Evolutionary conservation across 2,329 filamentous ascomycete species (phyloP).

Genomic region (Whalleya microplaca): DNA sequence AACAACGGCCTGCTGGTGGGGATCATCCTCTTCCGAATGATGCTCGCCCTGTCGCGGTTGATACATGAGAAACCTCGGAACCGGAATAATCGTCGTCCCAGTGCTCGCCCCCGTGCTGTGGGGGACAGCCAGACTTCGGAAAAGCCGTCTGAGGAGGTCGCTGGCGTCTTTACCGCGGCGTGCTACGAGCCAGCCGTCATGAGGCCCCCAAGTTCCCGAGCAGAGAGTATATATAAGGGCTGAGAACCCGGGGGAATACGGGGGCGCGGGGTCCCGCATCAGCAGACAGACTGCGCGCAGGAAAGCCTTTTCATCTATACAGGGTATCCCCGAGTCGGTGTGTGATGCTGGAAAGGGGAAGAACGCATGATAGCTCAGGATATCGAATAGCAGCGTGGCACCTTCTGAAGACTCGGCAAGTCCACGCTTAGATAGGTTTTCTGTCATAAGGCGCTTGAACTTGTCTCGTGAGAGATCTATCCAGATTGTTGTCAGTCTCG

Average conservation of each 20-base stretch:
- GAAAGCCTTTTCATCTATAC: slow-evolving; percentile 13
- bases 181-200: slow-evolving; percentile 1
- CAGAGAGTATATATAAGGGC: not conserved
- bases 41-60: not conserved
- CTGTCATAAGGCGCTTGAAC: slow-evolving; percentile 2
- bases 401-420: not conserved
- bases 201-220: slow-evolving; percentile 10
- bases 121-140: slow-evolving; percentile 16
- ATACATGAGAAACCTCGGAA: slow-evolving; percentile 5
- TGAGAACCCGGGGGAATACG: not conserved
- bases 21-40: not conserved
- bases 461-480: slow-evolving; percentile 5
- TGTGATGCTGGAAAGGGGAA: slow-evolving; percentile 9
- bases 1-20: slow-evolving; percentile 4
- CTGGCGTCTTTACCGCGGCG: slow-evolving; percentile 5
- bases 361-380: slow-evolving; percentile 12
- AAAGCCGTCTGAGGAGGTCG: slow-evolving; percentile 15
- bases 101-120: not conserved
- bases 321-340: not conserved
- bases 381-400: not conserved
- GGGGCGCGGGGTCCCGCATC: not conserved
- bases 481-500: not conserved
- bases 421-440: not conserved
- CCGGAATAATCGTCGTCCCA: slow-evolving; percentile 2
- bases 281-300: slow-evolving; percentile 8